Conservation (phyloP, 495 filamentous ascomycete genomes). For the Glonium stellatum region DNA sequence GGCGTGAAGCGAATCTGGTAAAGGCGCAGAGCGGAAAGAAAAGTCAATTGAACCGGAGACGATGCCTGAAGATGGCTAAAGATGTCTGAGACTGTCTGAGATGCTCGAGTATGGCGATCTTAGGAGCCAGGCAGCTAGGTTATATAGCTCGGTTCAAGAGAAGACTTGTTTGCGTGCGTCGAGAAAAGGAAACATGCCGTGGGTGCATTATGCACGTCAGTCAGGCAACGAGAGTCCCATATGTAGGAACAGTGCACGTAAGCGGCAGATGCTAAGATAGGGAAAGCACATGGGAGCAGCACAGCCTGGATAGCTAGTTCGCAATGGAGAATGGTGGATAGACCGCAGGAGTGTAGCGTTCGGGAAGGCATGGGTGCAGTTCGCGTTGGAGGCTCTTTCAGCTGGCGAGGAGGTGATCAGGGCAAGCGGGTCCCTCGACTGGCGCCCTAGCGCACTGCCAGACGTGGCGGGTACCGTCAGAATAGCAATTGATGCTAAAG, state of each 20-base stretch:
- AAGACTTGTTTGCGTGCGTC: conserved; percentile 8
- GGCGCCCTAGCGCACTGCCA: not conserved
- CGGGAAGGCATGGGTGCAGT: conserved; percentile 20
- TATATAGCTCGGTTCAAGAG: conserved; percentile 22
- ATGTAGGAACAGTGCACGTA: conserved; percentile 27
- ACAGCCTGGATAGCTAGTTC: conserved; percentile 26
- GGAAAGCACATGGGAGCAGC: conserved; percentile 19
- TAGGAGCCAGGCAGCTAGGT: conserved; percentile 11
- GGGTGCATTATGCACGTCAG: conserved; percentile 21
- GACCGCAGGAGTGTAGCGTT: conserved; percentile 19
- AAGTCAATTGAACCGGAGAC: not conserved
- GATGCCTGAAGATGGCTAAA: conserved; percentile 7
- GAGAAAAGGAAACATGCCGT: conserved; percentile 18
- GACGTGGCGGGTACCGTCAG: not conserved
- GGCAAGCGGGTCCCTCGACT: conserved; percentile 3
- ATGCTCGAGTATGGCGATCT: not conserved
- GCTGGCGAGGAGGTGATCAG: conserved; percentile 14
- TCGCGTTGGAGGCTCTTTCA: conserved; percentile 22
- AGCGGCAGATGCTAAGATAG: conserved; percentile 26
- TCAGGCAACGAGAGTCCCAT: conserved; percentile 27
- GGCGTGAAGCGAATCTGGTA: not conserved
- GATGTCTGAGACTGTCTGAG: conserved; percentile 2
- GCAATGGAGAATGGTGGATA: conserved; percentile 15
- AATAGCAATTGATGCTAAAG: not conserved
- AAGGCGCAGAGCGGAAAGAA: not conserved